phyloP scores from a whole-genome alignment of 208 protist species.

The Tetramitus jugosus region DNA sequence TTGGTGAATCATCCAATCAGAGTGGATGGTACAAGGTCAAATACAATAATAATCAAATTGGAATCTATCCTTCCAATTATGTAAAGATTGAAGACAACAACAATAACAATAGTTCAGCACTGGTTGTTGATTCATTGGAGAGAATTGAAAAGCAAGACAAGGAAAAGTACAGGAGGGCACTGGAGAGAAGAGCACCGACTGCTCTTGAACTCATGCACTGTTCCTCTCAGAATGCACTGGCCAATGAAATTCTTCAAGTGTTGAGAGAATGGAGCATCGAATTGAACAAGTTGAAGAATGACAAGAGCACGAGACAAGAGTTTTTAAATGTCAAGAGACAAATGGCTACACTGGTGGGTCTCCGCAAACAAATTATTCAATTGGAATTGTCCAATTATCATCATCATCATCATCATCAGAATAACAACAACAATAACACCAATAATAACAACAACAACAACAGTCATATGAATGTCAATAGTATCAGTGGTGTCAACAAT shows the following conservation, averaged over 20 bases:
- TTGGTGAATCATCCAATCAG: background rate
- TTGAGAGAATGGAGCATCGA: conserved; percentile 22
- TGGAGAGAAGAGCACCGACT: too few species aligned
- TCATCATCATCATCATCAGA: too few species aligned
- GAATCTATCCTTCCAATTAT: background rate
- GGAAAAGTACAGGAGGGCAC: background rate
- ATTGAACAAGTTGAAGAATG: conserved; percentile 9
- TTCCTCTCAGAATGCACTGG: too few species aligned
- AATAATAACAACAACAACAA: too few species aligned
- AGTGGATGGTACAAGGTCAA: background rate
- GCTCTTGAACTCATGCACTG: too few species aligned
- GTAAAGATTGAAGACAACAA: too few species aligned
- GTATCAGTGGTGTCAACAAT: too few species aligned
- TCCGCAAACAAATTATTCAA: conserved; percentile 21
- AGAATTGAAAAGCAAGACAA: conserved; percentile 1
- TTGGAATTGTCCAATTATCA: background rate
- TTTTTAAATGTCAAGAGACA: conserved; percentile 5
- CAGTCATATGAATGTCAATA: conserved; percentile 5
- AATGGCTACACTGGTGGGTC: conserved; percentile 14
- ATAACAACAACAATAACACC: too few species aligned
- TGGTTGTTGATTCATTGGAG: too few species aligned
- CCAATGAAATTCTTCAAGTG: conserved; percentile 23
- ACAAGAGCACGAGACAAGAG: background rate
- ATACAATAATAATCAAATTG: background rate
- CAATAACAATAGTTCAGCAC: too few species aligned